phyloP scores from a whole-genome alignment of 805 yeast species.

The Wickerhamiella shivajii region DNA sequence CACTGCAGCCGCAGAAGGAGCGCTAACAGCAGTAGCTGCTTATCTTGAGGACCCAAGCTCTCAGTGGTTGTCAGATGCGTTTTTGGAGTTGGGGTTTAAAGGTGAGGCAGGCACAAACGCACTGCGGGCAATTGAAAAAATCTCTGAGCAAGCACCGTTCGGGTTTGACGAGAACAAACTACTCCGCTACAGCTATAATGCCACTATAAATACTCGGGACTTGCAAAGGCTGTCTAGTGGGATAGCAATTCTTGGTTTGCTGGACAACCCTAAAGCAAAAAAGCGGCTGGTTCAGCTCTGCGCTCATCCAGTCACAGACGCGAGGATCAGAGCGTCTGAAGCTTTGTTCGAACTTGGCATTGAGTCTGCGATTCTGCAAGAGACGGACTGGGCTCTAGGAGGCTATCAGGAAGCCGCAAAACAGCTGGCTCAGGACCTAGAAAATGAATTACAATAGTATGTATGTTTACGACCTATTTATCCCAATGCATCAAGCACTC shows the following conservation, averaged over 20 bases:
- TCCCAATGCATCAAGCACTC: too few relatives aligned
- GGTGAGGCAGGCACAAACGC: conserved; percentile 4
- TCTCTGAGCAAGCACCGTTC: conserved; percentile 11
- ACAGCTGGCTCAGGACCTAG: too few relatives aligned
- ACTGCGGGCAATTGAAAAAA: conserved; percentile 9
- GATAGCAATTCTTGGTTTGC: conserved; percentile 31
- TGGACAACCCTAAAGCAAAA: conserved; percentile 19
- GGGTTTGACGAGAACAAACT: conserved; percentile 23
- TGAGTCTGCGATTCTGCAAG: conserved; percentile 6
- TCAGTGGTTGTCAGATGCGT: too few relatives aligned
- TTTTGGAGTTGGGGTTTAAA: conserved; percentile 3
- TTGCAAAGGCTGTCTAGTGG: conserved; percentile 28
- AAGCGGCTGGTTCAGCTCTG: conserved; percentile 22
- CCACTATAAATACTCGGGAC: conserved; percentile 37
- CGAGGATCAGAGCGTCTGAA: conserved; percentile 30
- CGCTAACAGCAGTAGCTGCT: conserved; percentile 14
- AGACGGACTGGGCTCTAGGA: conserved; percentile 12
- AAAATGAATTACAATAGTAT: too few relatives aligned
- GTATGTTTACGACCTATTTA: too few relatives aligned
- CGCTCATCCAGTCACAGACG: conserved; percentile 24
- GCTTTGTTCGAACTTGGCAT: conserved; percentile 27
- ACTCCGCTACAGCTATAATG: conserved; percentile 37
- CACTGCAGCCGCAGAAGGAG: conserved; percentile 19
- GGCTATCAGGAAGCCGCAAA: too few relatives aligned
- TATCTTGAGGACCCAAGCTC: conserved; percentile 9